These are phyloP conservation scores for Aspergillus nidulans DNA, from an alignment of 495 filamentous ascomycete species.

Conservation along the genomic window DNA sequence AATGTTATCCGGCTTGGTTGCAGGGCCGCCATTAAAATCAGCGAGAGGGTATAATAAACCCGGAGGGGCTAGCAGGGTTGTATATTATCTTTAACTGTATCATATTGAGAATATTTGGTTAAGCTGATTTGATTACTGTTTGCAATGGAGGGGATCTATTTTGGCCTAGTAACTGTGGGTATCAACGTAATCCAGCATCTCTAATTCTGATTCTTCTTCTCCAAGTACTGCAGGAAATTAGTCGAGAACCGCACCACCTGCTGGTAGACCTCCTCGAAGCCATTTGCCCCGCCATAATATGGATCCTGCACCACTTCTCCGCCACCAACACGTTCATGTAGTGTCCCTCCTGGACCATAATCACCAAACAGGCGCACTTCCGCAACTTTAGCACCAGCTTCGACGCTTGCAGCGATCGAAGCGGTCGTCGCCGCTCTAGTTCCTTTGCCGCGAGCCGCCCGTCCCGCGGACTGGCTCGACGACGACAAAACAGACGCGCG, in stretches of 20 bases:
- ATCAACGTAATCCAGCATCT: conserved; percentile 9
- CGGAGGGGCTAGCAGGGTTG: background rate
- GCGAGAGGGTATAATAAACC: conserved; percentile 63
- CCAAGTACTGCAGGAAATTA: conserved; percentile 59
- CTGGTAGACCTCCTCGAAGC: conserved; percentile 82
- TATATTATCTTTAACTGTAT: conserved; percentile 5
- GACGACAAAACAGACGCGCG: conserved; percentile 47
- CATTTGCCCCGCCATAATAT: conserved; percentile 80
- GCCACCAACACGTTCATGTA: conserved; percentile 65
- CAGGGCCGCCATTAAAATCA: conserved; percentile 88
- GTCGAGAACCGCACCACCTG: conserved; percentile 76
- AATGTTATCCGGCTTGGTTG: conserved; percentile 84
- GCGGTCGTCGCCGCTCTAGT: conserved; percentile 26
- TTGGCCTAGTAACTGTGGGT: conserved; percentile 15
- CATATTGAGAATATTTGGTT: background rate
- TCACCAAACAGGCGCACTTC: conserved; percentile 81
- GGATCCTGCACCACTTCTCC: conserved; percentile 82
- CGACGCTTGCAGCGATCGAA: conserved; percentile 28
- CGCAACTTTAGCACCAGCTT: conserved; percentile 32
- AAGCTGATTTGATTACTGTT: background rate
- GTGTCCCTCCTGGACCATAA: conserved; percentile 62
- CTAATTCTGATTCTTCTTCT: conserved; percentile 22
- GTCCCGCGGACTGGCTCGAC: conserved; percentile 33
- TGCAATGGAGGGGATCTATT: background rate
- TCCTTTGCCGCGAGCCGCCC: conserved; percentile 22